Conservation (phyloP, 805 yeast genomes). For the Suhomyces kilbournensis region DNA sequence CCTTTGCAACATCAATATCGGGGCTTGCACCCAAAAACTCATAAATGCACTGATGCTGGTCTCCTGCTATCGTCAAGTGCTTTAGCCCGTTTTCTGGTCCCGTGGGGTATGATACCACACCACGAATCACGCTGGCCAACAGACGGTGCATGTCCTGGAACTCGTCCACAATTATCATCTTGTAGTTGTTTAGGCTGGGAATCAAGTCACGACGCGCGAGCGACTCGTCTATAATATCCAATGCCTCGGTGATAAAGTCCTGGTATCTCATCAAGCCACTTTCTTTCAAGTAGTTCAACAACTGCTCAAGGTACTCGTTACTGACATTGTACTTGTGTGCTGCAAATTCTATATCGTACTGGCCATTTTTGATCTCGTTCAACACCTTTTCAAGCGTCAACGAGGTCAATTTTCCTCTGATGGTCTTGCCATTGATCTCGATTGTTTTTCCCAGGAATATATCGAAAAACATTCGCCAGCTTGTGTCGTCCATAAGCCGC, state of each 20-base stretch:
- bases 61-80: slow-evolving; percentile 69
- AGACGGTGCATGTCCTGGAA: slow-evolving; percentile 66
- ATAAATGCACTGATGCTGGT: slow-evolving; percentile 67
- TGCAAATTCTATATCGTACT: slow-evolving; percentile 19
- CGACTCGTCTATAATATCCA: slow-evolving; percentile 19
- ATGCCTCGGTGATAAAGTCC: slow-evolving; percentile 34
- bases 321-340: slow-evolving; percentile 21
- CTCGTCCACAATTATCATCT: slow-evolving; percentile 61
- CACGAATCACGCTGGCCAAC: slow-evolving; percentile 43
- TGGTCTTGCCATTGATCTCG: slow-evolving; percentile 19
- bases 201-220: slow-evolving; percentile 11
- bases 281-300: slow-evolving; percentile 27
- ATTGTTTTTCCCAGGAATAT: slow-evolving; percentile 38
- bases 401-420: slow-evolving; percentile 23
- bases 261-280: slow-evolving; percentile 35
- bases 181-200: slow-evolving; percentile 22
- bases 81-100: slow-evolving; percentile 15
- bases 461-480: slow-evolving; percentile 42
- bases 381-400: slow-evolving; percentile 23
- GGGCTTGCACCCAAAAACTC: slow-evolving; percentile 58
- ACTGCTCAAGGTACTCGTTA: slow-evolving; percentile 23
- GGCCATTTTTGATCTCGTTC: slow-evolving; percentile 20
- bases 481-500: slow-evolving; percentile 50
- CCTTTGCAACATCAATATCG: slow-evolving; percentile 18
- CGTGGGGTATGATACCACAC: slow-evolving; percentile 36